Evolutionary conservation across 2,329 filamentous ascomycete species (phyloP), one percentile per base, ranked within the genome.

Genomic region (Curvularia spicifera): DNA sequence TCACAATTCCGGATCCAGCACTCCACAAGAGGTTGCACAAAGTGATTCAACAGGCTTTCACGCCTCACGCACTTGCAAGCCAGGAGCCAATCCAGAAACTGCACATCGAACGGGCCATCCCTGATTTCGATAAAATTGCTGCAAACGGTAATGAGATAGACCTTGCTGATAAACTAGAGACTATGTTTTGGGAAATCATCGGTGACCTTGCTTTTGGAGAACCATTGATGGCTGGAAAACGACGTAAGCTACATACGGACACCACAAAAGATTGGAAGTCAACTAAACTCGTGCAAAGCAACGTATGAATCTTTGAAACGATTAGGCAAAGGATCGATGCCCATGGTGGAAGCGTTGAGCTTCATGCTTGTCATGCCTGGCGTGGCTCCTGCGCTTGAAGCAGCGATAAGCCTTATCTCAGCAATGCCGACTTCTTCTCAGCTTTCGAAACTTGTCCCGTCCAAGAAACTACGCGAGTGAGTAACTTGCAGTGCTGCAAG

Each of bases 341-440:
- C 48, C 5, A 24, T 51, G 26, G 48, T 51, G 24, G 48, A 51
- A 12, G 48, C 48, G n/a, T 31, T 51, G 24, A 51, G 48, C 48
- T 51, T 51, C 48, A 51, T 51, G 48, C 48, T 51, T 26, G 48
- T 51, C 35, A 42, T 51, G 48, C 48, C 48, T 29, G 48, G 48
- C 9, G 48, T 51, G 42, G 37, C 48, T 20, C 35, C 48, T 22
- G 37, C 24, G n/a, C 48, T 51, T 29, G 48, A 51, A 37, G 42
- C 26, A 42, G 48, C n/a, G n/a, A 42, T 24, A 51, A 22, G 48
- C 31, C n/a, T 51, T 8, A 40, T 51, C 37, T 51, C 48, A 31
- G 48, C 48, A 31, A 42, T 51, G 48, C 48, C 48, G 7, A 42
- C 42, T 13, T 24, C 48, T 22, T 51, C 48, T 22, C 35, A 51